A percentile compares a stretch with the other conserved stretches of the same genome.
Evolutionary conservation across 2,329 filamentous ascomycete genomes (phyloP).

Genomic region (Penicillium sp.): DNA sequence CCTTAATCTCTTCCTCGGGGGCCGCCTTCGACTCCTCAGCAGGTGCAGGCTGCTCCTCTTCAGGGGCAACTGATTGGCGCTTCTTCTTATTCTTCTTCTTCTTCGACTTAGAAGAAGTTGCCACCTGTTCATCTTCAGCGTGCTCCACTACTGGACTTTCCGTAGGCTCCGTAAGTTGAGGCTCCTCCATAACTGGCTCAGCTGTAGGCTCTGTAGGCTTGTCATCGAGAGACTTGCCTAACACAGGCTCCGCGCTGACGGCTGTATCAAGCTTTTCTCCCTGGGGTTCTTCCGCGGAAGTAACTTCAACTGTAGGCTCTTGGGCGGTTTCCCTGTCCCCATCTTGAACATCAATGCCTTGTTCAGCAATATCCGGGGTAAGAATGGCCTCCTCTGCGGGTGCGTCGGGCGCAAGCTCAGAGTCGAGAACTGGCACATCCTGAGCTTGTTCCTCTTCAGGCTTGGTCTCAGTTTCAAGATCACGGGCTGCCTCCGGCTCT

Average conservation of each 20-base stretch:
- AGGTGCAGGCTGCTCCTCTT: slow-evolving; percentile 1
- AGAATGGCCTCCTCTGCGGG: not conserved
- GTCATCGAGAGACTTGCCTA: slow-evolving; percentile 2
- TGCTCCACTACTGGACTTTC: not conserved
- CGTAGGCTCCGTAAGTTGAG: not conserved
- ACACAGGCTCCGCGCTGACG: not conserved
- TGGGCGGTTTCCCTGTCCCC: not conserved
- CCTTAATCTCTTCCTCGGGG: not conserved
- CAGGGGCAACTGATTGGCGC: slow-evolving; percentile 13
- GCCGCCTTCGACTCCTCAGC: not conserved
- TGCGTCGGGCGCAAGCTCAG: not conserved
- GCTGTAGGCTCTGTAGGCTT: not conserved
- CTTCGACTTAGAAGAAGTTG: slow-evolving; percentile 11
- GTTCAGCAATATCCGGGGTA: slow-evolving; percentile 4
- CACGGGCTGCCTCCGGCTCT: not conserved
- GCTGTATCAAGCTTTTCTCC: not conserved
- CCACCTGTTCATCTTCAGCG: not conserved
- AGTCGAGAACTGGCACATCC: not conserved
- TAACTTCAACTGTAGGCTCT: not conserved
- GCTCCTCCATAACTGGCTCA: not conserved
- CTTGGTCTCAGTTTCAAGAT: not conserved
- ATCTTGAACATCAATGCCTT: not conserved
- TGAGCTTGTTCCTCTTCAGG: not conserved
- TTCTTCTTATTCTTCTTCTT: slow-evolving; percentile 28
- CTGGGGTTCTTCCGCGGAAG: not conserved